Conservation (phyloP, 345 rosid genomes). For the Syzygium jambos region DNA sequence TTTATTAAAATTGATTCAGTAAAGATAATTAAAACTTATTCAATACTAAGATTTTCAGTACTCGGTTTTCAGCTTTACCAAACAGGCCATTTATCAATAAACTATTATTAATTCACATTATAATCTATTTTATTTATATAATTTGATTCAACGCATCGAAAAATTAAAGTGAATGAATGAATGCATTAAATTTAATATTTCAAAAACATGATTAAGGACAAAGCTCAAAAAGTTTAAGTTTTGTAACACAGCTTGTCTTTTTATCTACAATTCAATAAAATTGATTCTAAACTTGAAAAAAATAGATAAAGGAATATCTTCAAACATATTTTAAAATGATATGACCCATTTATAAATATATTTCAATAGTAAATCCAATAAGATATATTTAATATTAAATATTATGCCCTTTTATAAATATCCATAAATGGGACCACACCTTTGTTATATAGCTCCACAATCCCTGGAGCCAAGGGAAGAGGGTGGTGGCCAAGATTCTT, state of each 20-base stretch:
- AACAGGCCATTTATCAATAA: background rate
- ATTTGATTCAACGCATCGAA: background rate
- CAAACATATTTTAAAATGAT: background rate
- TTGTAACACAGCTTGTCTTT: background rate
- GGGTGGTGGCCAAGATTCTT: background rate
- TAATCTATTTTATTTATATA: background rate
- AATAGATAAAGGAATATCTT: background rate
- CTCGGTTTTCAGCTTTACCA: background rate
- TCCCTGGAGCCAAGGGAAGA: background rate
- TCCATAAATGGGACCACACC: background rate
- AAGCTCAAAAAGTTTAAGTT: background rate
- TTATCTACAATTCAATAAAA: background rate
- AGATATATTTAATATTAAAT: background rate
- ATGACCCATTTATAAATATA: background rate
- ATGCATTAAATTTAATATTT: background rate
- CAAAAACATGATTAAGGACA: background rate
- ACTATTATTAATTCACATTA: background rate
- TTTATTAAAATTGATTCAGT: too few relatives aligned
- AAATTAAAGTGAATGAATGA: background rate
- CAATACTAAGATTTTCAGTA: background rate
- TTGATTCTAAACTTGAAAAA: background rate
- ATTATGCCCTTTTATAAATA: background rate
- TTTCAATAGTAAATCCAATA: background rate
- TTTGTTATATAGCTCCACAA: background rate
- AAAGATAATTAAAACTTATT: background rate